Evolutionary conservation across 2,329 filamentous ascomycete species (phyloP), one percentile per base, ranked within the genome.

Genomic region (Aspergillus spinulosporus): DNA sequence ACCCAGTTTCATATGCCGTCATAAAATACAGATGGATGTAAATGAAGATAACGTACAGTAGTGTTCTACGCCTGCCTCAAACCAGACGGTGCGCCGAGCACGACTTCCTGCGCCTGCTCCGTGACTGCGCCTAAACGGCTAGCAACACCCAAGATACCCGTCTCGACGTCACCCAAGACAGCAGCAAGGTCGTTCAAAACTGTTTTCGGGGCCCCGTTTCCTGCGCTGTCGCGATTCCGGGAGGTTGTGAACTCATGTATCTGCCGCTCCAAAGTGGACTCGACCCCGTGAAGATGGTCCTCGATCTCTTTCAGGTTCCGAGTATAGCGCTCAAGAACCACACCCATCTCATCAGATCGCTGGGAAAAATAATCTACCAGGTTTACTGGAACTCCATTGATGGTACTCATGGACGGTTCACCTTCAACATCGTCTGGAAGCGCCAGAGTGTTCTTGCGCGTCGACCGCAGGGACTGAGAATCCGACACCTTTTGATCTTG

Each of bases 161-260:
- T 78, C 72, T 88, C 85, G 58, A 88, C 86, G 62, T 88, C 86
- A 14, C 82, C 77, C 61, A 88, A 76, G 42, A 86, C 84, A 9
- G 78, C 80, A 12, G 82, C 82, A 44, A 88, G 75, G 56, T 76
- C 76, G 42, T 67, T 74, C 47, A 75, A 67, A 46, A 69, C 69
- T 59, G 68, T 76, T 59, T 67, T 76, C 37, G 69, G 83, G 73
- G 61, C 81, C 76, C 54, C 74, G 62, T 52, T 73, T 69, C 54
- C 67, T 29, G 65, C 65, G 31, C 75, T 73, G 62, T 70, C 76
- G 56, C 71, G 73, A 59, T 66, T 75, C 49, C 71, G 71, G 39
- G 70, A 75, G 32, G 74, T 70, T 45, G 73, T 74, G 64, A 84
- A 78, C 43, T 82, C 79, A 65, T 84, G 82, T 57, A 87, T 78